A percentile compares a stretch with the other conserved stretches of the same genome.
These are phyloP conservation scores for Colletotrichum gigasporum DNA, from an alignment of 2,329 filamentous ascomycete species.

Conservation along the genomic window DNA sequence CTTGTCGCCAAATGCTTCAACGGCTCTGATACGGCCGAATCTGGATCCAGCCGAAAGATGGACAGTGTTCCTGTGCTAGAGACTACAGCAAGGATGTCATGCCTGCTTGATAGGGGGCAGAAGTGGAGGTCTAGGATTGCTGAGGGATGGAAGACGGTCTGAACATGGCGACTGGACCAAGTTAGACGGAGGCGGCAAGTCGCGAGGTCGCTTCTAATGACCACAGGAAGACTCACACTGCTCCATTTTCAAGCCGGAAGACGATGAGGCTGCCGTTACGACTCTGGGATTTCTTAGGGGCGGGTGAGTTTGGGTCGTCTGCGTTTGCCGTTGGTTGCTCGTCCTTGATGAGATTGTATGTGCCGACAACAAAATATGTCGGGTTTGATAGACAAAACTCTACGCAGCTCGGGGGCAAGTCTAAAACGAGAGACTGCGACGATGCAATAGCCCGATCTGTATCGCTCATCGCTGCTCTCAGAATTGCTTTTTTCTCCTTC, in stretches of 20 bases:
- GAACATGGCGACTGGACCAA: constrained; percentile 59
- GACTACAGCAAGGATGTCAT: constrained; percentile 74
- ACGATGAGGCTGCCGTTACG: constrained; percentile 80
- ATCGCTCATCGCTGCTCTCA: neutral
- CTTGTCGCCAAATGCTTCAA: constrained; percentile 54
- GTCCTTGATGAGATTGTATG: constrained; percentile 77
- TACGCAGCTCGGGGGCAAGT: constrained; percentile 81
- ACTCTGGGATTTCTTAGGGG: constrained; percentile 59
- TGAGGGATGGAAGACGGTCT: constrained; percentile 71
- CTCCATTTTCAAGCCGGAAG: constrained; percentile 62
- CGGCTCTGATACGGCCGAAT: constrained; percentile 40
- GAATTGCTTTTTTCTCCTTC: neutral
- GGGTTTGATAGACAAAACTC: constrained; percentile 73
- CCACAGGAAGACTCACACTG: constrained; percentile 62
- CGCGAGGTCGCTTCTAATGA: too few relatives aligned
- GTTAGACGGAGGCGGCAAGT: neutral
- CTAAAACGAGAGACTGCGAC: constrained; percentile 61
- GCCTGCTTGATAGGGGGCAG: constrained; percentile 57
- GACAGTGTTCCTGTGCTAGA: constrained; percentile 79
- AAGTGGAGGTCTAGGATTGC: constrained; percentile 91
- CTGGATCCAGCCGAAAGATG: constrained; percentile 66
- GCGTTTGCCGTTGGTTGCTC: constrained; percentile 25
- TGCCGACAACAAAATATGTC: constrained; percentile 80
- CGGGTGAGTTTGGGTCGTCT: neutral
- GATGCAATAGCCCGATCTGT: constrained; percentile 46